phyloP scores from a whole-genome alignment of 305 asterid species.

The Rubia balearica region DNA sequence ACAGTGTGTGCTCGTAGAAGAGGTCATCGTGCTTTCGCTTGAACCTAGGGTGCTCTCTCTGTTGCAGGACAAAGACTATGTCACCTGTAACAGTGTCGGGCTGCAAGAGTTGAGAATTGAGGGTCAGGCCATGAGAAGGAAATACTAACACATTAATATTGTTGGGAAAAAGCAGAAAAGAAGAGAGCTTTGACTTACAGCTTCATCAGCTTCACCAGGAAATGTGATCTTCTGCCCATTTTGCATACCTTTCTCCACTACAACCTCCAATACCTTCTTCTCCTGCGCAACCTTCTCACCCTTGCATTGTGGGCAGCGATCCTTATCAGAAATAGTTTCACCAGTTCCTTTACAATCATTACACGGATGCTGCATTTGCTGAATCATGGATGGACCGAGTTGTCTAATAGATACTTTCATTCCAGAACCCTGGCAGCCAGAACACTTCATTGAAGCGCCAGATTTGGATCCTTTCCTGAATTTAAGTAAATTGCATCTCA shows the following conservation, averaged over 20 bases:
- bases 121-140: neutral
- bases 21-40: slow-evolving; percentile 92
- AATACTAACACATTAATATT: neutral
- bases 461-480: slow-evolving; percentile 84
- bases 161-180: neutral
- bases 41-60: slow-evolving; percentile 80
- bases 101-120: slow-evolving; percentile 34
- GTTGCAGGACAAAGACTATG: slow-evolving; percentile 77
- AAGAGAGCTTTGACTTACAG: slow-evolving; percentile 30
- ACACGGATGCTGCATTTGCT: slow-evolving; percentile 88
- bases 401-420: slow-evolving; percentile 79
- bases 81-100: slow-evolving; percentile 91
- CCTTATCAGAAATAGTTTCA: slow-evolving; percentile 67
- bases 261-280: slow-evolving; percentile 77
- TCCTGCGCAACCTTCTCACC: slow-evolving; percentile 74
- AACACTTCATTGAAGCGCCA: slow-evolving; percentile 74
- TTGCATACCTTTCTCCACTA: slow-evolving; percentile 88
- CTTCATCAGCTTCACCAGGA: slow-evolving; percentile 93
- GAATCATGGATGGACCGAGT: slow-evolving; percentile 89
- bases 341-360: slow-evolving; percentile 84
- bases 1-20: slow-evolving; percentile 67
- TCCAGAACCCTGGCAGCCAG: slow-evolving; percentile 87
- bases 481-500: neutral
- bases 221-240: slow-evolving; percentile 76
- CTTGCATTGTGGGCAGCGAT: slow-evolving; percentile 71